Conservation (phyloP, 495 filamentous ascomycete genomes). For the Penicilliopsis zonata region DNA sequence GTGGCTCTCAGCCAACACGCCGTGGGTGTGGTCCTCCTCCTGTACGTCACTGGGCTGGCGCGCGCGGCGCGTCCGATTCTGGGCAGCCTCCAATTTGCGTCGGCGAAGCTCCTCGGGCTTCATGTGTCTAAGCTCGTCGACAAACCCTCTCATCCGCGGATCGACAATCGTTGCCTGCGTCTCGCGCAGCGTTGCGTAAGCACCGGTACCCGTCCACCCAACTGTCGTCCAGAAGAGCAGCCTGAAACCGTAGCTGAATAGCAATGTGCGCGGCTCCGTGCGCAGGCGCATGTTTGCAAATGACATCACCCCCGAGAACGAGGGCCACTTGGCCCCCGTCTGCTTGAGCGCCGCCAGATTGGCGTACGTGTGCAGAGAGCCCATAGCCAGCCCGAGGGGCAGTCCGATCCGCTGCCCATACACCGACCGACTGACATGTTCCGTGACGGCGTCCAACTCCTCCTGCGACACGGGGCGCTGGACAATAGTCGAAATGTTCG, state of each 20-base stretch:
- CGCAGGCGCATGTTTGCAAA: too few relatives aligned
- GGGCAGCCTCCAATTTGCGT: slow-evolving; percentile 10
- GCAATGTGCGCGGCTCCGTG: too few relatives aligned
- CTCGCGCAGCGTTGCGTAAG: slow-evolving; percentile 6
- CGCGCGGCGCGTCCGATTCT: slow-evolving; percentile 4
- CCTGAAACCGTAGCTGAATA: slow-evolving; percentile 4
- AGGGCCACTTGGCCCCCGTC: background rate
- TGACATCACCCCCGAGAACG: too few relatives aligned
- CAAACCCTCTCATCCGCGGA: slow-evolving; percentile 15
- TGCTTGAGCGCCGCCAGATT: slow-evolving; percentile 1
- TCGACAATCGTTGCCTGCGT: slow-evolving; percentile 9
- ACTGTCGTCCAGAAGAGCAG: slow-evolving; percentile 10
- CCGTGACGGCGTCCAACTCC: slow-evolving; percentile 24
- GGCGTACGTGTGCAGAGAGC: slow-evolving; percentile 5
- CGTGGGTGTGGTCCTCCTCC: background rate
- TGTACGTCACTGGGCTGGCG: slow-evolving; percentile 1
- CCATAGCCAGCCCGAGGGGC: slow-evolving; percentile 6
- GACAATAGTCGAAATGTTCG: slow-evolving; percentile 8
- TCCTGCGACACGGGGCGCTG: slow-evolving; percentile 19
- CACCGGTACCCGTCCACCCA: slow-evolving; percentile 3
- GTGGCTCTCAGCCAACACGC: slow-evolving; percentile 1
- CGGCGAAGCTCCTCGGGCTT: slow-evolving; percentile 13
- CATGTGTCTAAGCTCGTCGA: slow-evolving; percentile 8
- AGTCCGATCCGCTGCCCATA: slow-evolving; percentile 12
- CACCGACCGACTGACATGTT: slow-evolving; percentile 7